Conservation (phyloP, 2,329 filamentous ascomycete genomes). For the Achaetomium macrosporum region DNA sequence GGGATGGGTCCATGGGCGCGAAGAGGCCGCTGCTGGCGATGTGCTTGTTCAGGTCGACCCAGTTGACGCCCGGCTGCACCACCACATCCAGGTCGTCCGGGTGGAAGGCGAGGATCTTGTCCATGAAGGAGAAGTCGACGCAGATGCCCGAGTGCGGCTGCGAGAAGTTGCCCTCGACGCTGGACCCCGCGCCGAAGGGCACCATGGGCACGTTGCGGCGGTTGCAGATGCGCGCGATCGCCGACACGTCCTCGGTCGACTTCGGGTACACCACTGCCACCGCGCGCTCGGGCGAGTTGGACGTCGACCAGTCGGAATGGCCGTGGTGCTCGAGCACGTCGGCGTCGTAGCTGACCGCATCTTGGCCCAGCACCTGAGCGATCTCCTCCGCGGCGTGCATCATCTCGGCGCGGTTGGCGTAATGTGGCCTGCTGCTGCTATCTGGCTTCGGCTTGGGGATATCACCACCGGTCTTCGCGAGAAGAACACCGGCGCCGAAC, state of each 20-base stretch:
- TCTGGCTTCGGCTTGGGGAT: neutral
- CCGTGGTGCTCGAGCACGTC: constrained; percentile 60
- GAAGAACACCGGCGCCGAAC: constrained; percentile 9
- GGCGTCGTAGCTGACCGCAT: constrained; percentile 57
- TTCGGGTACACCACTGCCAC: constrained; percentile 61
- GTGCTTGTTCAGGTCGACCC: constrained; percentile 70
- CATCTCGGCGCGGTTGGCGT: constrained; percentile 20
- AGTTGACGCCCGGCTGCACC: constrained; percentile 69
- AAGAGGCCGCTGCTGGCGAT: constrained; percentile 65
- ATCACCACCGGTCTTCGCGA: neutral
- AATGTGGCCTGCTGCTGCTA: neutral
- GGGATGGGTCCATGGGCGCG: constrained; percentile 79
- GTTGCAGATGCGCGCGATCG: constrained; percentile 57
- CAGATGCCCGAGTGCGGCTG: constrained; percentile 62
- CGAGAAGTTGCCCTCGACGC: constrained; percentile 65
- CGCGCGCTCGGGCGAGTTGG: constrained; percentile 58
- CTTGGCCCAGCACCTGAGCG: constrained; percentile 46
- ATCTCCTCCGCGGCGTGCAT: constrained; percentile 51
- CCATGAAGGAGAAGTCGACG: constrained; percentile 64
- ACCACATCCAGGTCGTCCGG: constrained; percentile 65
- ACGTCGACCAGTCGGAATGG: constrained; percentile 65
- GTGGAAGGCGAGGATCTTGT: constrained; percentile 57
- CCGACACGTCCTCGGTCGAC: constrained; percentile 58
- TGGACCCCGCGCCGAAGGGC: constrained; percentile 65
- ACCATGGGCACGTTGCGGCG: constrained; percentile 64